A percentile compares a stretch with the other conserved stretches of the same genome.
Conservation (phyloP, 495 filamentous ascomycete genomes). For the Coniosporium apollinis region DNA sequence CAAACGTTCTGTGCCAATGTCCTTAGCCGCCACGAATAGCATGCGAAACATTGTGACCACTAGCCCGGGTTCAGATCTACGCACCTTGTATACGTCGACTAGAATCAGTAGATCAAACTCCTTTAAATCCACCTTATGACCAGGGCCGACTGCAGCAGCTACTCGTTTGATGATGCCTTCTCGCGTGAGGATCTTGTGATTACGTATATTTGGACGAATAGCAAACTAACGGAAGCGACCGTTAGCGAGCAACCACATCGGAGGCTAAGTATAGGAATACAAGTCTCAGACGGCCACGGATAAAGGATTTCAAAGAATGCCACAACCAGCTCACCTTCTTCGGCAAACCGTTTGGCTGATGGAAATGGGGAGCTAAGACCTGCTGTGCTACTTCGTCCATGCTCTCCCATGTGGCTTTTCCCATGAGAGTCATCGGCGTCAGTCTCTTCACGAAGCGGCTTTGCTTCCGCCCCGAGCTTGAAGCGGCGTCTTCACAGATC, state of each 20-base stretch:
- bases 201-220: constrained; percentile 69
- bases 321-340: constrained; percentile 16
- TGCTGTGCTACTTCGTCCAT: constrained; percentile 51
- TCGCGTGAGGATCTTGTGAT: constrained; percentile 58
- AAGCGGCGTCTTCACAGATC: constrained; percentile 49
- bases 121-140: constrained; percentile 70
- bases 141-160: constrained; percentile 45
- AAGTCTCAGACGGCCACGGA: too few relatives aligned
- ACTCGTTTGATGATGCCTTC: constrained; percentile 64
- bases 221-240: constrained; percentile 45
- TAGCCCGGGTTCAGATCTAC: too few relatives aligned
- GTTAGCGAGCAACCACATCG: neutral
- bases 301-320: too few relatives aligned
- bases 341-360: constrained; percentile 19
- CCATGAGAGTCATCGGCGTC: constrained; percentile 59
- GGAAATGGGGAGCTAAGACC: constrained; percentile 61
- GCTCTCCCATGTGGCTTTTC: constrained; percentile 63
- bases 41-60: too few relatives aligned
- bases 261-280: neutral
- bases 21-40: too few relatives aligned
- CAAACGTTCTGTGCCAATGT: constrained; percentile 64
- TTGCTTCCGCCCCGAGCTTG: constrained; percentile 35
- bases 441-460: constrained; percentile 69
- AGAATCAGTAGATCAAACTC: constrained; percentile 72
- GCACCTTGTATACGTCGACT: constrained; percentile 77